phyloP scores from a whole-genome alignment of 2,329 filamentous ascomycete species.

The Dactylellina parvicollis region DNA sequence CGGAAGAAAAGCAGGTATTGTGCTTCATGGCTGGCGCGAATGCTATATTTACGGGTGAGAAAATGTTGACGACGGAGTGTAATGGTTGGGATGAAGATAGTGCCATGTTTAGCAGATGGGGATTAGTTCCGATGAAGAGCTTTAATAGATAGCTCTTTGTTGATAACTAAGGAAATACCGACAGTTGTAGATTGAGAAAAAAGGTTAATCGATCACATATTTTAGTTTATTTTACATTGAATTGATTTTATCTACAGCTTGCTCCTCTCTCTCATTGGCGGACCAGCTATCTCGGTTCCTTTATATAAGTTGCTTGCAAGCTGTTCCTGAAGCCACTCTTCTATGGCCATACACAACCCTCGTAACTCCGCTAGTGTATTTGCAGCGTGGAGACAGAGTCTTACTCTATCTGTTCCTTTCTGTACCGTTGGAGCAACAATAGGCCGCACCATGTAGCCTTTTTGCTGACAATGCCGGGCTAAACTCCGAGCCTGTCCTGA shows the following conservation, averaged over 20 bases:
- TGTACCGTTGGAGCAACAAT: conserved; percentile 77
- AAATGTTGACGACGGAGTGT: conserved; percentile 92
- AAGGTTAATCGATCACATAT: too few relatives aligned
- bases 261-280: too few relatives aligned
- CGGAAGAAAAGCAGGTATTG: conserved; percentile 85
- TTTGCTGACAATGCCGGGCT: conserved; percentile 69
- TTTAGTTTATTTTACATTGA: too few relatives aligned
- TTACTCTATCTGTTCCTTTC: conserved; percentile 70
- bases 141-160: conserved; percentile 49
- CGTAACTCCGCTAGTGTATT: conserved; percentile 71
- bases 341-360: conserved; percentile 65
- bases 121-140: conserved; percentile 77
- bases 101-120: conserved; percentile 84
- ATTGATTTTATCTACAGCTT: too few relatives aligned
- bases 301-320: conserved; percentile 58
- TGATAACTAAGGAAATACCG: conserved; percentile 57
- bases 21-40: conserved; percentile 93
- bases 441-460: conserved; percentile 70
- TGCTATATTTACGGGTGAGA: conserved; percentile 94
- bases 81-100: conserved; percentile 91
- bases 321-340: conserved; percentile 64
- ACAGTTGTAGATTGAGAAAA: too few relatives aligned
- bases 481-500: conserved; percentile 69
- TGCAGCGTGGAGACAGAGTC: conserved; percentile 74
- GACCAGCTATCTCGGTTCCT: too few relatives aligned